A percentile compares a stretch with the other conserved stretches of the same genome.
Evolutionary conservation across 139 green algal species (phyloP).

Genomic region (Pseudopediastrum boryanum): DNA sequence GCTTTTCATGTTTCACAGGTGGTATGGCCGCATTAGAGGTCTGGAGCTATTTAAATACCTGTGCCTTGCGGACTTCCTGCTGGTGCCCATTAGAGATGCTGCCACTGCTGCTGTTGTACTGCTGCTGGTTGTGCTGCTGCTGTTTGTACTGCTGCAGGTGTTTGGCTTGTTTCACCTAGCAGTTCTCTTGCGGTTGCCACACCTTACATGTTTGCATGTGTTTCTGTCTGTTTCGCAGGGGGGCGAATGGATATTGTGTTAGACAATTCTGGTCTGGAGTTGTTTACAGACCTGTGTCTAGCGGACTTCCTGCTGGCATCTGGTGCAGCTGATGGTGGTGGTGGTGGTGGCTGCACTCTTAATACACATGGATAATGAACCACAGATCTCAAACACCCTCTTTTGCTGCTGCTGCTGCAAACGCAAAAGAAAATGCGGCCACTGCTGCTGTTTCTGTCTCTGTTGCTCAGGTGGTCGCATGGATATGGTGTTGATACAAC

Average conservation of each 20-base stretch:
- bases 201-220: not conserved
- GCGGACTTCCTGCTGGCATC: conserved; percentile 47
- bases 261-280: conserved; percentile 59
- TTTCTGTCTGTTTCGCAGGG: not conserved
- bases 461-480: not conserved
- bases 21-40: not conserved
- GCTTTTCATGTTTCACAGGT: too few relatives aligned
- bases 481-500: not conserved
- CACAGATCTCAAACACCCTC: too few relatives aligned
- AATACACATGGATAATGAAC: too few relatives aligned
- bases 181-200: not conserved
- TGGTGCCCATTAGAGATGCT: not conserved
- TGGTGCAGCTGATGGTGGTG: conserved; percentile 15
- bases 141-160: conserved; percentile 7
- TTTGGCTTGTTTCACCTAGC: not conserved
- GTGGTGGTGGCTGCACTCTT: too few relatives aligned
- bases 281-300: conserved; percentile 53
- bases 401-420: not conserved
- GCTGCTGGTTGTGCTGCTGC: conserved; percentile 7
- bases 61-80: not conserved
- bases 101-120: not conserved
- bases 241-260: conserved; percentile 44
- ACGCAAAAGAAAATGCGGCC: not conserved
- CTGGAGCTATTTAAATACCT: not conserved
- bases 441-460: not conserved